Base-by-base conservation (phyloP, 495 filamentous ascomycete genomes). In the Hyphodiscus hymeniophilus region DNA sequence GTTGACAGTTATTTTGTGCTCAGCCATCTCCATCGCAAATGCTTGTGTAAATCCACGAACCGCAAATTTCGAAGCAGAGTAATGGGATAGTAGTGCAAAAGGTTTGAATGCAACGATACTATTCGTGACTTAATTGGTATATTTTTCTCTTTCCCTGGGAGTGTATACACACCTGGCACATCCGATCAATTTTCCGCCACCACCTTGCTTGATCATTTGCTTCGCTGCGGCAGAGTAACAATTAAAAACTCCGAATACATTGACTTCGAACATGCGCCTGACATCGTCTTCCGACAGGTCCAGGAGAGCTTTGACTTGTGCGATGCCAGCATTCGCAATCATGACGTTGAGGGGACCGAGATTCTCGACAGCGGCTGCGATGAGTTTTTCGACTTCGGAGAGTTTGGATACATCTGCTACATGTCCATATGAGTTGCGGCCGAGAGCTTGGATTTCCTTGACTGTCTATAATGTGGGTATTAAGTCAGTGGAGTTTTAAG, bases 311-410 rank as follows among this genome's bases (percentile, higher is more conserved):
- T 73, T 71, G 12, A 75, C 76, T 57, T 75, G 70, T 11, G 70
- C 69, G 35, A 81, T 79, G 15, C 77, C 78, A 0, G 77, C 78
- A 54, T 82, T 81, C 34, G 77, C 77, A 31, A 82, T 59, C 76
- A 81, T 80, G 16, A 74, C 74, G 39, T 68, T 69, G 17, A 84
- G 57, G 1, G 73, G 70, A 7, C 79, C 80, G 0, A 82, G 63
- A 17, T 58, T 51, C 1, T 60, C 42, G 1, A 77, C 69, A 3
- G 70, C 68, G 2, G 56, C 62, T 22, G 66, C 41, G 2, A 84
- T 61, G 48, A 84, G 67, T 6, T 46, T 36, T 52, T 70, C 59
- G 8, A 81, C 78, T 34, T 74, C 61, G 1, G 57, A 23, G 12
- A 66, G 59, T 10, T 66, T 72, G 17, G 72, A 68, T n/a, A 82